phyloP scores from a whole-genome alignment of 2,329 filamentous ascomycete genomes.

The Alternaria longipes region DNA sequence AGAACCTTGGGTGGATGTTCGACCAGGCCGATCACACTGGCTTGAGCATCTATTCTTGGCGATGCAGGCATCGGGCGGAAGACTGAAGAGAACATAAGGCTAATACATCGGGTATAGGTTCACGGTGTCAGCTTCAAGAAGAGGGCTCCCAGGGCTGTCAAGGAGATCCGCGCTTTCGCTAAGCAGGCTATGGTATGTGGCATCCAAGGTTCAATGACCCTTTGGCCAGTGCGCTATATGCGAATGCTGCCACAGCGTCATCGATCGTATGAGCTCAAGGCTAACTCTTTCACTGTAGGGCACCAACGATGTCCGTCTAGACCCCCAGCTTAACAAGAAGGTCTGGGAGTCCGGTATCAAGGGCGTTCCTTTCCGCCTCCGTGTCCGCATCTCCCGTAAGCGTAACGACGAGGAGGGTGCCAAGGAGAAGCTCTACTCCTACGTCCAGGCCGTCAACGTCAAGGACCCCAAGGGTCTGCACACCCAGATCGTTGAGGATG shows the following conservation, averaged over 20 bases:
- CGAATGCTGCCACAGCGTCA: background rate
- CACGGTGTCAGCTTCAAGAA: constrained; percentile 99
- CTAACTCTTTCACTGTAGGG: constrained; percentile 66
- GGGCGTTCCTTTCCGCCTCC: constrained; percentile 96
- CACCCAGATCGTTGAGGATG: constrained; percentile 83
- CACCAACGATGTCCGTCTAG: constrained; percentile 94
- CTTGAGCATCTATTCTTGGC: constrained; percentile 17
- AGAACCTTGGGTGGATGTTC: constrained; percentile 27
- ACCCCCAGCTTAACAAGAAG: constrained; percentile 99
- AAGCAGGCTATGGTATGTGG: constrained; percentile 90
- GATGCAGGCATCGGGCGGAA: constrained; percentile 68
- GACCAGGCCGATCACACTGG: constrained; percentile 33
- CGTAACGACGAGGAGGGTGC: constrained; percentile 99
- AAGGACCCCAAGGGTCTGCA: constrained; percentile 98
- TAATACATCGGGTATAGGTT: constrained; percentile 71
- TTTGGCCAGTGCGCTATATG: background rate
- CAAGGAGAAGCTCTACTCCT: constrained; percentile 99
- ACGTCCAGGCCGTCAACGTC: constrained; percentile 99
- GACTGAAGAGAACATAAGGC: constrained; percentile 62
- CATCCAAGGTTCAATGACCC: background rate
- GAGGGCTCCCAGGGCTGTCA: constrained; percentile 96
- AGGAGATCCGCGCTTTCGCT: constrained; percentile 98
- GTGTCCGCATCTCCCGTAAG: constrained; percentile 98
- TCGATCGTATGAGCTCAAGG: background rate
- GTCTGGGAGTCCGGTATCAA: constrained; percentile 99